Conservation (phyloP, 2,329 filamentous ascomycete species). For the Xylariaceae sp. region DNA sequence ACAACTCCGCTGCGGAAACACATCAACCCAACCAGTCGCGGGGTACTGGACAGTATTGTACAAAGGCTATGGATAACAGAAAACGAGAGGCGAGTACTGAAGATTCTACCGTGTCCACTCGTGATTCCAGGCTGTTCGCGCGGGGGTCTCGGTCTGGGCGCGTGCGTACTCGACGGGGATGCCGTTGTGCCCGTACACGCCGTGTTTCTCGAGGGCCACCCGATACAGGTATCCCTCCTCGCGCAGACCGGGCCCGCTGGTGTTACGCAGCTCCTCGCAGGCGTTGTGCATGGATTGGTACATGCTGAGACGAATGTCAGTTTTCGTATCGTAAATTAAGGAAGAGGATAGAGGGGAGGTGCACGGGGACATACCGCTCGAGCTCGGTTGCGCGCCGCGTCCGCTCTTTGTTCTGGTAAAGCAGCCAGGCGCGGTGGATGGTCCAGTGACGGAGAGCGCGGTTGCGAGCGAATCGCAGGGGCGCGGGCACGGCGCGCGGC, state of each 20-base stretch:
- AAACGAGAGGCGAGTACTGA: background rate
- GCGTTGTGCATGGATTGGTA: slow-evolving; percentile 80
- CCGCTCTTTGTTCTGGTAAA: slow-evolving; percentile 69
- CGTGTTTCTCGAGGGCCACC: slow-evolving; percentile 87
- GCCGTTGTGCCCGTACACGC: slow-evolving; percentile 66
- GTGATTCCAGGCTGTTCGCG: slow-evolving; percentile 82
- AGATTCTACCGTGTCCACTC: slow-evolving; percentile 67
- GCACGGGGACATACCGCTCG: slow-evolving; percentile 51
- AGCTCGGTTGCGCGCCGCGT: slow-evolving; percentile 65
- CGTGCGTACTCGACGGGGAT: slow-evolving; percentile 91
- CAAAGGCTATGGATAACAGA: too few species aligned
- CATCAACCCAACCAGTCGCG: too few species aligned
- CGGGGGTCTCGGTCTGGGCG: slow-evolving; percentile 78
- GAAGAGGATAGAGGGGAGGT: background rate
- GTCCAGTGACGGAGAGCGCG: slow-evolving; percentile 95
- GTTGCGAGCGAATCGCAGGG: slow-evolving; percentile 83
- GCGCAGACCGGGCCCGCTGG: slow-evolving; percentile 52
- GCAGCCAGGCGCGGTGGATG: slow-evolving; percentile 91
- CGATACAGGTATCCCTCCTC: slow-evolving; percentile 74
- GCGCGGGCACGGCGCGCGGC: slow-evolving; percentile 53
- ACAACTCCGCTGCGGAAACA: too few species aligned
- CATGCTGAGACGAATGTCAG: slow-evolving; percentile 34
- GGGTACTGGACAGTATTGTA: too few species aligned
- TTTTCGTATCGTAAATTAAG: background rate
- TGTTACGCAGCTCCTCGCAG: slow-evolving; percentile 74